A percentile compares a stretch with the other conserved stretches of the same genome.
Conservation (phyloP, 2,329 filamentous ascomycete genomes). For the Neurospora crassa region DNA sequence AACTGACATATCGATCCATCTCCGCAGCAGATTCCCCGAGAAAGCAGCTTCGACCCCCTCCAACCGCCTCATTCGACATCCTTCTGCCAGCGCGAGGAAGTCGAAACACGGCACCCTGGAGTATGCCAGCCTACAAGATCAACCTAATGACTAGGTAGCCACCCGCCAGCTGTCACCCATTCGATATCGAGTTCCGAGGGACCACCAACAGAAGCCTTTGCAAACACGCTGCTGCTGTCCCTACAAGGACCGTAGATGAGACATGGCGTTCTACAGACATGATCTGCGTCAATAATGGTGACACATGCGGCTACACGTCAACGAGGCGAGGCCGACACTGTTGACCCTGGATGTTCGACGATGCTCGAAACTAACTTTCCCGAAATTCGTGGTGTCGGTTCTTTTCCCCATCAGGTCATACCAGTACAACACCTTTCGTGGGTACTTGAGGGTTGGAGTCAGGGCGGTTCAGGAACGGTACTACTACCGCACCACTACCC, state of each 20-base stretch:
- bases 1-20: background rate
- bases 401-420: background rate
- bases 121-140: no score
- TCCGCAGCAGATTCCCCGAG: background rate
- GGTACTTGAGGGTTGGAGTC: background rate
- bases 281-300: no score
- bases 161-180: background rate
- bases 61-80: background rate
- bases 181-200: background rate
- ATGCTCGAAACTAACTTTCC: background rate
- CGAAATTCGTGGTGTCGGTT: background rate
- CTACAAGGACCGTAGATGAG: background rate
- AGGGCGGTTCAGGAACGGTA: no score
- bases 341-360: background rate
- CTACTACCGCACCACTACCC: no score
- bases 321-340: background rate
- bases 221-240: background rate
- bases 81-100: no score
- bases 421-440: background rate
- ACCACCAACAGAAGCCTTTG: background rate
- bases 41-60: background rate
- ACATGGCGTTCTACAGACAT: no score
- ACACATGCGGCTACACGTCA: background rate
- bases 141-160: no score
- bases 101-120: no score